Evolutionary conservation across 1,284 basidiomycete genomes (phyloP).

Genomic region (Tilletia walkeri): DNA sequence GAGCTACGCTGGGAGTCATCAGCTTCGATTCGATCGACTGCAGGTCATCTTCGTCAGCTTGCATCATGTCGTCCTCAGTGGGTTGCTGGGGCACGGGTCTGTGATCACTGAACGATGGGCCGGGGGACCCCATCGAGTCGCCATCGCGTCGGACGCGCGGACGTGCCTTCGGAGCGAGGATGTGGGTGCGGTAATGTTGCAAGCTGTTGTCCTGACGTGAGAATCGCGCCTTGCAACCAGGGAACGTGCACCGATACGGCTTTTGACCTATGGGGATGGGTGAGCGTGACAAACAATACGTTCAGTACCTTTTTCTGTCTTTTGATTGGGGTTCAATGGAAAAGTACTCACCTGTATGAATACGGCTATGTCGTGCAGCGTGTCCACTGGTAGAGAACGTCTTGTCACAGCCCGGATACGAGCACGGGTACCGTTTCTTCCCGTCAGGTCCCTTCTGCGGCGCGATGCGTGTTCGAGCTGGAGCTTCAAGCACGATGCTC

Average conservation of each 20-base stretch:
- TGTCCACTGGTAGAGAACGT: slow-evolving; percentile 80
- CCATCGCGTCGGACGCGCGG: background rate
- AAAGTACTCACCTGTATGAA: slow-evolving; percentile 71
- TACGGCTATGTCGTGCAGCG: slow-evolving; percentile 72
- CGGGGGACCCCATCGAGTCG: background rate
- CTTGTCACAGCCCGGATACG: slow-evolving; percentile 64
- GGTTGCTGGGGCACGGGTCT: no score
- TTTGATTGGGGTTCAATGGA: background rate
- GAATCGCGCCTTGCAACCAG: slow-evolving; percentile 53
- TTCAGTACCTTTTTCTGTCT: background rate
- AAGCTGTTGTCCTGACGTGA: slow-evolving; percentile 55
- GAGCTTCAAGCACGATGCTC: background rate
- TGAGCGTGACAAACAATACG: background rate
- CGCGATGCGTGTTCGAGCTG: background rate
- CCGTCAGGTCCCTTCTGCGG: slow-evolving; percentile 32
- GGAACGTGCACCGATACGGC: slow-evolving; percentile 53
- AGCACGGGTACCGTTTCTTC: slow-evolving; percentile 63
- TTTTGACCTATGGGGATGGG: slow-evolving; percentile 32
- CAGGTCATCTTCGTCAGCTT: background rate
- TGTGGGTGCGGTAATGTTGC: slow-evolving; percentile 54
- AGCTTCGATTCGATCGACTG: slow-evolving; percentile 19
- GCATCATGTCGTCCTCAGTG: background rate
- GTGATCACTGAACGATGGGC: background rate
- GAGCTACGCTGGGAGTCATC: slow-evolving; percentile 37
- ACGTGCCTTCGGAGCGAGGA: slow-evolving; percentile 26